A percentile compares a stretch with the other conserved stretches of the same genome.
These are phyloP conservation scores for Teratosphaeria pseudoeucalypti DNA, from an alignment of 2,329 filamentous ascomycete genomes.

Conservation along the genomic window DNA sequence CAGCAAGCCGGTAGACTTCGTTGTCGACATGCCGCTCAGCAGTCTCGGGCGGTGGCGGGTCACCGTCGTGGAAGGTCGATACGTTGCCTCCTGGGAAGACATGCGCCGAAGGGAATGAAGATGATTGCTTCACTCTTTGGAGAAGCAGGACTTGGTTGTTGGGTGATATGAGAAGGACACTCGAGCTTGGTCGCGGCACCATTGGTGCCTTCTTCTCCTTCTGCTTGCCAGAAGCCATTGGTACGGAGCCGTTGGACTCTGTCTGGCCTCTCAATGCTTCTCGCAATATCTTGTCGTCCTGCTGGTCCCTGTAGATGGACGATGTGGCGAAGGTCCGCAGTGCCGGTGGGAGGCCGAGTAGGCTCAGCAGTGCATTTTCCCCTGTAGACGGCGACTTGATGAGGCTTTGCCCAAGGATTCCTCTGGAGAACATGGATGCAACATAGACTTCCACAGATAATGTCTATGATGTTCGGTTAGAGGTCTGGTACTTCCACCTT, in stretches of 20 bases:
- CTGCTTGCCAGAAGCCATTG: slow-evolving; percentile 8
- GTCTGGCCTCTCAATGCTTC: slow-evolving; percentile 7
- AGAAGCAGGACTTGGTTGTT: slow-evolving; percentile 80
- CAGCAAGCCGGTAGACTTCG: slow-evolving; percentile 65
- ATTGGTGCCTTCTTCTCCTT: slow-evolving; percentile 30
- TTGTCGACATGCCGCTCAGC: slow-evolving; percentile 58
- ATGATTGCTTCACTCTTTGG: slow-evolving; percentile 71
- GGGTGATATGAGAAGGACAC: slow-evolving; percentile 75
- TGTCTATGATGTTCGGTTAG: background rate
- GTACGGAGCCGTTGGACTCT: slow-evolving; percentile 9
- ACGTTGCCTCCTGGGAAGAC: slow-evolving; percentile 92
- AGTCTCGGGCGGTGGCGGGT: slow-evolving; percentile 40
- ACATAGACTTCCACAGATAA: background rate
- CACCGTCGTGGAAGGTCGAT: slow-evolving; percentile 65
- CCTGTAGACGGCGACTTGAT: background rate
- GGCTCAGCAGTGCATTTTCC: background rate
- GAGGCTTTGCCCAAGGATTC: background rate
- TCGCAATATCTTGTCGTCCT: slow-evolving; percentile 6
- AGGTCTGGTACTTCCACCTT: background rate
- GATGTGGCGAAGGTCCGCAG: slow-evolving; percentile 4
- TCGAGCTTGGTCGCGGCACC: slow-evolving; percentile 54
- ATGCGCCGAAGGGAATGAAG: slow-evolving; percentile 80
- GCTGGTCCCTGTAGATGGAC: background rate
- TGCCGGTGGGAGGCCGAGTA: background rate
- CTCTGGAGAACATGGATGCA: background rate